These are phyloP conservation scores for Trifolium subterraneum DNA, from an alignment of 306 rosid genomes.

Conservation along the genomic window DNA sequence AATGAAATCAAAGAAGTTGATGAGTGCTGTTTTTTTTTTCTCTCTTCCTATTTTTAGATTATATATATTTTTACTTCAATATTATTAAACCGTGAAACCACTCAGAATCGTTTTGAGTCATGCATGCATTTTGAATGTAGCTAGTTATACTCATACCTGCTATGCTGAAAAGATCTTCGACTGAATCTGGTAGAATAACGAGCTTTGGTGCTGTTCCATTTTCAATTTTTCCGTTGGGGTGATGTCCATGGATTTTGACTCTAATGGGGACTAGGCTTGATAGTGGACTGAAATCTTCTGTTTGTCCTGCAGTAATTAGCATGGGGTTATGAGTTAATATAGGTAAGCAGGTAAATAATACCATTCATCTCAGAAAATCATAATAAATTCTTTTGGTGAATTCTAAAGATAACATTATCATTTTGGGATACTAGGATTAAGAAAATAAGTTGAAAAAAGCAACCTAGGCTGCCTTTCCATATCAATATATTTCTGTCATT, in stretches of 20 bases:
- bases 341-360: constrained; percentile 32
- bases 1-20: constrained; percentile 17
- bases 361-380: constrained; percentile 14
- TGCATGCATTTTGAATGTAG: constrained; percentile 39
- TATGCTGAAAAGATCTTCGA: constrained; percentile 63
- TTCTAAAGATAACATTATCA: constrained; percentile 12
- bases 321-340: constrained; percentile 5
- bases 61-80: neutral
- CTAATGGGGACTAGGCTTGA: constrained; percentile 51
- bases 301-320: constrained; percentile 50
- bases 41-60: constrained; percentile 13
- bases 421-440: neutral
- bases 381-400: neutral
- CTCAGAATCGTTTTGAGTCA: constrained; percentile 19
- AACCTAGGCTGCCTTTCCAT: neutral
- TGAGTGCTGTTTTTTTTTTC: neutral
- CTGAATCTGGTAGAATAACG: constrained; percentile 71
- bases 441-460: neutral
- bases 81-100: constrained; percentile 22
- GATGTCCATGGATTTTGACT: constrained; percentile 71
- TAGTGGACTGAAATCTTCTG: constrained; percentile 41
- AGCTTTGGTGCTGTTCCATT: constrained; percentile 57
- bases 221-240: constrained; percentile 63
- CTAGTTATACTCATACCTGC: constrained; percentile 63
- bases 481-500: neutral